Evolutionary conservation across 495 filamentous ascomycete species (phyloP), one percentile per base, ranked within the genome.

Genomic region (Sphaerosporella brunnea): DNA sequence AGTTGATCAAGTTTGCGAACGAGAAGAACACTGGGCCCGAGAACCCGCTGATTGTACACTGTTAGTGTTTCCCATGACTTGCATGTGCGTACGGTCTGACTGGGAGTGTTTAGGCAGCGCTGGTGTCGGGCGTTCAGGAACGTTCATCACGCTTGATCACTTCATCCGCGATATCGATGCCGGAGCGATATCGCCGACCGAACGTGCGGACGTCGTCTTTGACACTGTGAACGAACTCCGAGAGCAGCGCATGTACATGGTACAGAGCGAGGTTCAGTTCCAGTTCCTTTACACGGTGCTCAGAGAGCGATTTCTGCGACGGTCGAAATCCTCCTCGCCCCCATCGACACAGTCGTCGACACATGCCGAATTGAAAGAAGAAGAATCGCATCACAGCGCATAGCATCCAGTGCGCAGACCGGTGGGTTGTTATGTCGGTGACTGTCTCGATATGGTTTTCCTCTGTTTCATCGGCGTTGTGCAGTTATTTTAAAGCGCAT

Each of bases 191-290:
- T 4, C 38, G 15, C 45, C 37, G 19, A 48, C 51, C 41, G 65
- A 62, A 36, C 53, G 48, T 26, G 51, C 54, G 58, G 72, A 78
- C 43, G 61, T 67, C 24, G 59, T 75, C 11, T 83, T 79, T 52
- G 71, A 80, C 13, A 76, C 78, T 4, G 92, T 99, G 37, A 78
- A 93, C 51, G 65, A 68, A 54, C 70, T 99, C 56, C 73, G 92
- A 23, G 73, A 88, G 63, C 92, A 99, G 66, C 70, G 92, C 30
- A 83, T 84, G 73, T 82, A 79, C 62, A 99, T 96, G 92, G 92
- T 99, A 2, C 90, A 96, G 64, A 79, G 80, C 23, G 81, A 87
- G 58, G 63, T 71, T 53, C 92, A 99, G 64, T 84, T 84, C 58
- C 62, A 72, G 15, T 96, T 99, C 59, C 73, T 99, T 36, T 96